Base-by-base conservation (phyloP, 1,284 basidiomycete genomes). In the Cryptococcus depauperatus region DNA sequence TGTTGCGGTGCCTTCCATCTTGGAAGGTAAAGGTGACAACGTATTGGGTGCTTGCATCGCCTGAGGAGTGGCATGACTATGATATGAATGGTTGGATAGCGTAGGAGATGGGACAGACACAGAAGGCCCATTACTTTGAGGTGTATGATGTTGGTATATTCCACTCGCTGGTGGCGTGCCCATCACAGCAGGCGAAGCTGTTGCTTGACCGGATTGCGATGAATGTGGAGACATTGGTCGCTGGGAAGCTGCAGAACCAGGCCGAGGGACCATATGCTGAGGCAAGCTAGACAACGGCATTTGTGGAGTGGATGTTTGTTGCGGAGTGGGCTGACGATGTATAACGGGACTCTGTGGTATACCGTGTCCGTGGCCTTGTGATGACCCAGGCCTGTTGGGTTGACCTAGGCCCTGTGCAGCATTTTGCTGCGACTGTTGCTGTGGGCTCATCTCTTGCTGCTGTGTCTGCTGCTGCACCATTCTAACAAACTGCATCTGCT, bases 211-310 rank as follows among this genome's bases (percentile, higher is more conserved):
- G 32, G 14, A 29, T 16, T 33, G 34, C 27, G 50, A 46, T 9
- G 57, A 60, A 52, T 59, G 60, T 5, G 63, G 61, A 5, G 61
- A 63, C 5, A 51, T 45, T 4, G 59, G 57, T 11, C 59, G 51
- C 29, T 66, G 64, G 2, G 63, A 64, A 1, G 63, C 58, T 5
- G 63, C 54, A 4, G 66, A 69, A 2, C 50, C 55, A 1, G 66
- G 64, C 13, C 66, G 61, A 21, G 59, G 56, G 3, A 53, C 60
- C 62, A 69, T 62, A 41, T 69, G 64, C 41, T 60, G 62, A 8
- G 66, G 66, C 22, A 69, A 38, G 41, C 57, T 56, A 4, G 64
- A 67, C 19, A 59, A 34, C 8, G 51, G 55, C 16, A 43, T 46
- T 28, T 61, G 57, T 16, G 47, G 43, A 25, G 51, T 34, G 28